Percentiles rank a stretch among this genome's conserved stretches.
Evolutionary conservation across 2,329 filamentous ascomycete genomes (phyloP).

Genomic region (Verticillium klebahnii): DNA sequence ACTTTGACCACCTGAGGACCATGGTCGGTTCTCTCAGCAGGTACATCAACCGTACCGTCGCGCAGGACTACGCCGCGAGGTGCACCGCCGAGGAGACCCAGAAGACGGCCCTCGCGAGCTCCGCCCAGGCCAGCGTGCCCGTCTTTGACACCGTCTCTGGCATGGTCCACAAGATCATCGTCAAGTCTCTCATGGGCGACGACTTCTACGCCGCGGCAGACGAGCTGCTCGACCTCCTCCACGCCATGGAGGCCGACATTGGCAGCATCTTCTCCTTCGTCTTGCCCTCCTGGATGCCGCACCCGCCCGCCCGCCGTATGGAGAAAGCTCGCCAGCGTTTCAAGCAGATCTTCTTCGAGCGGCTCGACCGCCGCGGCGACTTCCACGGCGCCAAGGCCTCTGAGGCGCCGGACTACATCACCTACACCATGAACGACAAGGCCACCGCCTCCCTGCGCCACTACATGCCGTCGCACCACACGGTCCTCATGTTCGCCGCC

Average conservation of each 20-base stretch:
- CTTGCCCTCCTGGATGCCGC: conserved; percentile 13
- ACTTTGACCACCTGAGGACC: conserved; percentile 6
- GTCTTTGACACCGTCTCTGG: conserved; percentile 10
- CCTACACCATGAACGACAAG: conserved; percentile 11
- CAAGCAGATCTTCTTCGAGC: conserved; percentile 12
- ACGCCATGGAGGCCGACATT: conserved; percentile 11
- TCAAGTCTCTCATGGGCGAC: conserved; percentile 12
- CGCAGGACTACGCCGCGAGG: conserved; percentile 4
- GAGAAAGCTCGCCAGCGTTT: conserved; percentile 10
- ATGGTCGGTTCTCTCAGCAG: conserved; percentile 7
- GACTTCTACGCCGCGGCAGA: conserved; percentile 12
- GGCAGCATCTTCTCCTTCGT: conserved; percentile 7
- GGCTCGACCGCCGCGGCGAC: conserved; percentile 8
- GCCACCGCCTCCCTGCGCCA: conserved; percentile 8
- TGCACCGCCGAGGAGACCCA: conserved; percentile 13
- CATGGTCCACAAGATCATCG: conserved; percentile 10
- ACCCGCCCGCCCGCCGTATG: conserved; percentile 8
- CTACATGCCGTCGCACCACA: conserved; percentile 10
- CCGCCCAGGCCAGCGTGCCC: conserved; percentile 1
- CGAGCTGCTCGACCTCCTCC: conserved; percentile 11
- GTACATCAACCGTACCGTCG: conserved; percentile 8
- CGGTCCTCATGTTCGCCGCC: conserved; percentile 13
- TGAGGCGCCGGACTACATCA: conserved; percentile 12
- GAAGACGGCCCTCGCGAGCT: conserved; percentile 10
- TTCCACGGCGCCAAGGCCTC: neutral